Base-by-base conservation (phyloP, 176 grass and related monocot genomes). In the Dendrocalamus sinicus region DNA sequence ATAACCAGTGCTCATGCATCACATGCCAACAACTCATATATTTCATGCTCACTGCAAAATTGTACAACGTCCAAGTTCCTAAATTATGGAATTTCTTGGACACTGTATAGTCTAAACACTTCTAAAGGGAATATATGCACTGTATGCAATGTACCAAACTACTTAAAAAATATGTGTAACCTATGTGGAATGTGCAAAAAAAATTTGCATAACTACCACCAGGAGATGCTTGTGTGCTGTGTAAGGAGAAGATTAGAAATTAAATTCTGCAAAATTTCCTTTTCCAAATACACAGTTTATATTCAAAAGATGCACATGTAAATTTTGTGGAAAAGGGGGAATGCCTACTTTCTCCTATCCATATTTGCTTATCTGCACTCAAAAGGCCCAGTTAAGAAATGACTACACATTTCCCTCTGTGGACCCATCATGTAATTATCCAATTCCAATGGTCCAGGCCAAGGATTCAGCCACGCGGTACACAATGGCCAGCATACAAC, bases 31-130 rank as follows among this genome's bases (percentile, higher is more conserved):
- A 75, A 19, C 14, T 44, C 20, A 73, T 35, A 78, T 45, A 28
- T 76, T 43, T 5, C 62, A 70, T 81, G 22, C 16, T 50, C 41
- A 51, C 26, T 68, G 52, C 60, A 85, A 39, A 76, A 81, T 40
- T 43, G 3, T 28, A 12, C 6, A 61, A 23, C 35, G 9, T 40
- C 44, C 26, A 35, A 67, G 19, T 67, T 37, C 20, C 15, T 12
- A 67, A 39, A 81, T n/a, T 43, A 70, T 55, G 20, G 20, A 66
- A 82, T 15, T 70, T 12, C 14, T 20, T 35, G 13, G 6, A 14
- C 26, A 40, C 41, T 86, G 51, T 32, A 70, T 60, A 13, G 8
- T 35, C 13, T 61, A 69, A 11, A 76, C 30, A 62, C 10, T 76
- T 83, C 7, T 1, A 61, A 83, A 30, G 50, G 22, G 5, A 77